Base-by-base conservation (phyloP, 768 basidiomycete genomes). In the Hortiboletus flavorubellus region DNA sequence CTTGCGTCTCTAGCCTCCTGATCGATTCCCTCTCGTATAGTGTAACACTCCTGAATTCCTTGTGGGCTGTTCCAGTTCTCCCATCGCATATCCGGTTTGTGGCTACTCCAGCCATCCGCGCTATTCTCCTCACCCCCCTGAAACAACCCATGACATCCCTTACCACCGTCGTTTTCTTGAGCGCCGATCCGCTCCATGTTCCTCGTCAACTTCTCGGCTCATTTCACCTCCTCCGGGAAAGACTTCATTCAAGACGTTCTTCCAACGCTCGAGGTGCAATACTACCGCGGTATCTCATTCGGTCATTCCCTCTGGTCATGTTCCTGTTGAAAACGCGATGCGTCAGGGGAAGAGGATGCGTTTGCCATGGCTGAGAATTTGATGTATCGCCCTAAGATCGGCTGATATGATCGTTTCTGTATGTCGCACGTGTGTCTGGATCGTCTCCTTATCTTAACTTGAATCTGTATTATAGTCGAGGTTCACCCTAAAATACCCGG, bases 311-410 rank as follows among this genome's bases (percentile, higher is more conserved):
- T 48, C 56, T 8, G 39, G 48, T 14, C 64, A 64, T 39, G 48
- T 54, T 23, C 63, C 69, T 23, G 55, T 62, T 37, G 67, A 67
- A 26, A 62, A 50, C 46, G 44, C 50, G 23, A 29, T 64, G 40
- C 62, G 63, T 52, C 69, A 59, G 51, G 67, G 64, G 39, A 69
- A 68, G 63, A 66, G 67, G 46, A 58, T 62, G 37, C 67, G 65
- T 52, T 54, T 72, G 16, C 61, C 65, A 40, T 72, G 71, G 67
- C 48, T 69, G 52, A 71, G 61, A 59, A 56, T 67, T 30, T 72
- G 54, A 69, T 61, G 37, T 62, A 54, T 46, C 42, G 8, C 35
- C 41, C 37, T 54, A n/a, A 31, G 45, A 56, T 55, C 6, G 21
- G 31, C 29, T 39, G 46, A 52, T 21, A 21, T 35, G 21, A 35